A percentile compares a stretch with the other conserved stretches of the same genome.
Conservation (phyloP, 768 basidiomycete genomes). For the Agaricus subrufescens region DNA sequence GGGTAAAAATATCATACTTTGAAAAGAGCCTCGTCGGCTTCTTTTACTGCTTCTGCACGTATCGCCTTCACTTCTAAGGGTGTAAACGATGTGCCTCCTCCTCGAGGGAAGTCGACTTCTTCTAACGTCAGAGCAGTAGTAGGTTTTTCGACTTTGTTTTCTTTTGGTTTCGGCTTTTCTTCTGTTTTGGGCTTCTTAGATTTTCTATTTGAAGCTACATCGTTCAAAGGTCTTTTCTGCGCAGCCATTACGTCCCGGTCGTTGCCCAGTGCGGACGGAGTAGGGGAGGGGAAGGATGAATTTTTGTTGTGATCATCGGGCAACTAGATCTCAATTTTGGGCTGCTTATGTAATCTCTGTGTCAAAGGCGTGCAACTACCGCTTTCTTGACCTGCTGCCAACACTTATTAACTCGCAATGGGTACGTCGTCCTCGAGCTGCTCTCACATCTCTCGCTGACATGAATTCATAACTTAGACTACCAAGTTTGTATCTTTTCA, state of each 20-base stretch:
- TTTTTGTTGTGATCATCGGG: slow-evolving; percentile 22
- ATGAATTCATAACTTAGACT: slow-evolving; percentile 41
- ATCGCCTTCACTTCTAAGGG: slow-evolving; percentile 85
- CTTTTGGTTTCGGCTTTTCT: slow-evolving; percentile 13
- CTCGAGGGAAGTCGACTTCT: slow-evolving; percentile 92
- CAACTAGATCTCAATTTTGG: slow-evolving; percentile 18
- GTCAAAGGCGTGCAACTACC: neutral
- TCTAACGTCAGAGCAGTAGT: slow-evolving; percentile 34
- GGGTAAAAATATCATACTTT: slow-evolving; percentile 35
- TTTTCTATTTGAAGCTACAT: slow-evolving; percentile 40
- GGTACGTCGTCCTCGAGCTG: slow-evolving; percentile 25
- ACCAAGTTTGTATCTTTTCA: slow-evolving; percentile 45
- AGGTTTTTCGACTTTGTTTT: slow-evolving; percentile 18
- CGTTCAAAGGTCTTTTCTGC: slow-evolving; percentile 62
- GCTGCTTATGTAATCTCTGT: slow-evolving; percentile 7
- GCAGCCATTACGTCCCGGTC: slow-evolving; percentile 32
- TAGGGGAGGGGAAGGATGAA: slow-evolving; percentile 14
- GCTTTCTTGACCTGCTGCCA: neutral
- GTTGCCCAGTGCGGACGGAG: neutral
- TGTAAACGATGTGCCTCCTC: slow-evolving; percentile 86
- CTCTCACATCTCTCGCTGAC: neutral
- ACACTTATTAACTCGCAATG: slow-evolving; percentile 19
- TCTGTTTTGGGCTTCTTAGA: slow-evolving; percentile 59
- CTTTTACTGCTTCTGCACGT: slow-evolving; percentile 77
- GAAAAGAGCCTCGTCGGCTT: slow-evolving; percentile 80